Base-by-base conservation (phyloP, 1,284 basidiomycete species). In the Bondarzewia mesenterica region DNA sequence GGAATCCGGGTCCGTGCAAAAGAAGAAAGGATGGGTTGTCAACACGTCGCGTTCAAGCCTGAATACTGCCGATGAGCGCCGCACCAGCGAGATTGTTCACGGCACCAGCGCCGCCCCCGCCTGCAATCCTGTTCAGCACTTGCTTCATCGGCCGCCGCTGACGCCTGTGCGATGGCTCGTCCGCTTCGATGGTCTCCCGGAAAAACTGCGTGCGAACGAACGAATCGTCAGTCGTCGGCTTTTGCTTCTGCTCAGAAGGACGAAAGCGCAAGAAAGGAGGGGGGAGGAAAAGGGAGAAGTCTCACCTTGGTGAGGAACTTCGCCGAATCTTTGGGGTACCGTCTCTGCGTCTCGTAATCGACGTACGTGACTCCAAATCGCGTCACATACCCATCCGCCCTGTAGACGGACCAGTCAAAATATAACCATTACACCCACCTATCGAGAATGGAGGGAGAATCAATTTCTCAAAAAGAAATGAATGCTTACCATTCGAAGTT, bases 401-500 rank as follows among this genome's bases (percentile, higher is more conserved):
- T 70, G 60, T 51, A 46, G 48, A 15, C n/a, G 12, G 44, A n/a
- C 16, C 8, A 8, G 45, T 39, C 10, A 46, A 23, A 14, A 38
- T 23, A 12, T 46, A n/a, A n/a, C n/a, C n/a, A n/a, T n/a, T n/a
- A n/a, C n/a, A n/a, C n/a, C n/a, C n/a, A n/a, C n/a, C n/a, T n/a
- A n/a, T n/a, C n/a, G n/a, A n/a, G n/a, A n/a, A n/a, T n/a, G n/a
- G n/a, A n/a, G n/a, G n/a, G n/a, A n/a, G n/a, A n/a, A n/a, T n/a
- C n/a, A n/a, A n/a, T n/a, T n/a, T n/a, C n/a, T n/a, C n/a, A n/a
- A n/a, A n/a, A n/a, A n/a, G n/a, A n/a, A n/a, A n/a, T n/a, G n/a
- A 3, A 32, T 32, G n/a, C 54, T 22, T 50, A 67, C 78, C 86
- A 87, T 63, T 89, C 85, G 52, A 88, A 87, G 64, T 87, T 87